Conservation (phyloP, 495 filamentous ascomycete species). For the Eremomyces bilateralis region DNA sequence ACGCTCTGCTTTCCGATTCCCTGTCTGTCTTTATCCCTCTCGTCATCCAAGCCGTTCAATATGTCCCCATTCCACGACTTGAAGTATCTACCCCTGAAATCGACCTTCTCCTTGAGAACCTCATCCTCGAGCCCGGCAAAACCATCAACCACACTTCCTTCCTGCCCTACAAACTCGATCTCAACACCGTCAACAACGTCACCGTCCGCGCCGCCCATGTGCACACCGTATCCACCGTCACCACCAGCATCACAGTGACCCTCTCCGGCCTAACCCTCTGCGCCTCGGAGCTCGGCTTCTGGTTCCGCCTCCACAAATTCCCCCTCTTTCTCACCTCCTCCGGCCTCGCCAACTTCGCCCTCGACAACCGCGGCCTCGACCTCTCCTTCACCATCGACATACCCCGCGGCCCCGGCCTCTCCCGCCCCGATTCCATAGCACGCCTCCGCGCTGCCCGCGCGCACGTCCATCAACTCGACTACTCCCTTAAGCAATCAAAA, state of each 20-base stretch:
- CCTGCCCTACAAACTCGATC: conserved; percentile 59
- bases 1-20: conserved; percentile 49
- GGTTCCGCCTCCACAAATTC: conserved; percentile 44
- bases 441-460: conserved; percentile 54
- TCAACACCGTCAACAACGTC: conserved; percentile 69
- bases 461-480: conserved; percentile 68
- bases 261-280: conserved; percentile 60
- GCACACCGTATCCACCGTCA: conserved; percentile 39
- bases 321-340: conserved; percentile 47
- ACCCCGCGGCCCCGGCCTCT: conserved; percentile 27
- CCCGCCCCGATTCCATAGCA: conserved; percentile 57
- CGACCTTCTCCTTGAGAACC: conserved; percentile 71
- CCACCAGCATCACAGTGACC: conserved; percentile 50
- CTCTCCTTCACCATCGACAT: conserved; percentile 52
- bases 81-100: conserved; percentile 65
- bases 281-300: conserved; percentile 72
- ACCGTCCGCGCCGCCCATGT: conserved; percentile 64
- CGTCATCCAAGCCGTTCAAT: conserved; percentile 53
- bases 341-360: conserved; percentile 62
- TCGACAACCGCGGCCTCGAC: conserved; percentile 74
- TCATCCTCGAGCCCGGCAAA: conserved; percentile 71
- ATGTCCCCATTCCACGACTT: conserved; percentile 69
- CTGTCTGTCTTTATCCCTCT: conserved; percentile 63
- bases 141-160: conserved; percentile 77
- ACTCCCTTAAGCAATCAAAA: conserved; percentile 48